Percentiles rank a stretch among this genome's conserved stretches.
phyloP scores from a whole-genome alignment of 768 basidiomycete genomes.

The Cystobasidium onofrii region DNA sequence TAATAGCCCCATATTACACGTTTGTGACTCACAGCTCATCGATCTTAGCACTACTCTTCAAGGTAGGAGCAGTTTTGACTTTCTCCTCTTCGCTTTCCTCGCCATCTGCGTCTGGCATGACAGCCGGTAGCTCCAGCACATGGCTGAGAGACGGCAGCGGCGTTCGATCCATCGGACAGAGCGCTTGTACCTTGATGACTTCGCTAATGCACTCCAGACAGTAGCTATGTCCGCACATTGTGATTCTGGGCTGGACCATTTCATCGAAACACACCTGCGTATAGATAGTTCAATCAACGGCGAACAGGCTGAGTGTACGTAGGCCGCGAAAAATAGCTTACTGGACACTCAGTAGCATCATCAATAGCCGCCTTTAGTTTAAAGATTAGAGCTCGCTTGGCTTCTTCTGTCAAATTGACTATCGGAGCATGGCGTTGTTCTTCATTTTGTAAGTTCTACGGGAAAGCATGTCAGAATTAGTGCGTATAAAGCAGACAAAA shows the following conservation, averaged over 20 bases:
- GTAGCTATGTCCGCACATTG: conserved; percentile 38
- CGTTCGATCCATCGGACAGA: conserved; percentile 26
- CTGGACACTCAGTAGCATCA: conserved; percentile 21
- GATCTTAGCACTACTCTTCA: conserved; percentile 18
- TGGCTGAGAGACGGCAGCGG: background rate
- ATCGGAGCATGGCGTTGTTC: background rate
- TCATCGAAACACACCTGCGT: conserved; percentile 32
- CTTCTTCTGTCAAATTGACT: conserved; percentile 3
- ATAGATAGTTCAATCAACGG: background rate
- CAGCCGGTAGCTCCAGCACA: conserved; percentile 27
- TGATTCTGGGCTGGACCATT: conserved; percentile 37
- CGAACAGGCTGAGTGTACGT: too few relatives aligned
- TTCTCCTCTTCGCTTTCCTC: background rate
- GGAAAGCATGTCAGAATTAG: background rate
- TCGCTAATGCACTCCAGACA: conserved; percentile 37
- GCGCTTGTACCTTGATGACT: conserved; percentile 25
- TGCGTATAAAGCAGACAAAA: background rate
- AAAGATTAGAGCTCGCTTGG: background rate
- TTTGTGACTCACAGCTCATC: background rate
- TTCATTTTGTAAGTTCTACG: background rate
- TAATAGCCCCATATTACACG: too few relatives aligned
- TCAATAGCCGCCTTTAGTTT: conserved; percentile 22
- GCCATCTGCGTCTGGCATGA: background rate
- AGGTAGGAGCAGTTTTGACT: background rate
- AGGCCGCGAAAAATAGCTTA: background rate